Conservation (phyloP, 1,284 basidiomycete genomes). For the Fomes fomentarius region DNA sequence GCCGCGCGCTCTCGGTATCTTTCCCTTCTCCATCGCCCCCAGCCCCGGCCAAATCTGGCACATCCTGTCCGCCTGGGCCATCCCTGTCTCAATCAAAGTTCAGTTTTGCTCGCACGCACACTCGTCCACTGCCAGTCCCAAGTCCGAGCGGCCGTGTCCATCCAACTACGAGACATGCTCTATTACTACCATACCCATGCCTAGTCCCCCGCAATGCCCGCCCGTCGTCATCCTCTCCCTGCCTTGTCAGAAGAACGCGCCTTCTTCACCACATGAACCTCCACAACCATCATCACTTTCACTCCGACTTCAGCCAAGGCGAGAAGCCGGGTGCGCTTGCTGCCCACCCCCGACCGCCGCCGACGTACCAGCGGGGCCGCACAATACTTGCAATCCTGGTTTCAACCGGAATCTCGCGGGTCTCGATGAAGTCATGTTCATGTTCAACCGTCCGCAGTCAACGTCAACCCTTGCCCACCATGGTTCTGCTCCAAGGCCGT, state of each 20-base stretch:
- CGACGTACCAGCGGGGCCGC: too few species aligned
- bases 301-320: too few species aligned
- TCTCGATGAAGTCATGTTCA: too few species aligned
- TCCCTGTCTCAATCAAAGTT: conserved; percentile 26
- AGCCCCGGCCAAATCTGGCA: conserved; percentile 28
- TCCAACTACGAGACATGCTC: conserved; percentile 16
- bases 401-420: too few species aligned
- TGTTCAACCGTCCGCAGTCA: too few species aligned
- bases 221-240: conserved; percentile 1
- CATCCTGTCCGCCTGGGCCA: conserved; percentile 8
- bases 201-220: conserved; percentile 5
- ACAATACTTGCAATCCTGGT: too few species aligned
- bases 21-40: conserved; percentile 12
- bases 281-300: conserved; percentile 13
- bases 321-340: conserved; percentile 10
- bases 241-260: conserved; percentile 12
- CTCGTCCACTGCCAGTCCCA: not conserved
- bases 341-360: too few species aligned
- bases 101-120: conserved; percentile 17
- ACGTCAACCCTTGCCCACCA: too few species aligned
- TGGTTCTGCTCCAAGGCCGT: too few species aligned
- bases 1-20: conserved; percentile 8
- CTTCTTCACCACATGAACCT: conserved; percentile 23
- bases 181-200: conserved; percentile 3
- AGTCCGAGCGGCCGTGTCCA: too few species aligned